Evolutionary conservation across 768 basidiomycete species (phyloP).

Genomic region (Filobasidium wieringae): DNA sequence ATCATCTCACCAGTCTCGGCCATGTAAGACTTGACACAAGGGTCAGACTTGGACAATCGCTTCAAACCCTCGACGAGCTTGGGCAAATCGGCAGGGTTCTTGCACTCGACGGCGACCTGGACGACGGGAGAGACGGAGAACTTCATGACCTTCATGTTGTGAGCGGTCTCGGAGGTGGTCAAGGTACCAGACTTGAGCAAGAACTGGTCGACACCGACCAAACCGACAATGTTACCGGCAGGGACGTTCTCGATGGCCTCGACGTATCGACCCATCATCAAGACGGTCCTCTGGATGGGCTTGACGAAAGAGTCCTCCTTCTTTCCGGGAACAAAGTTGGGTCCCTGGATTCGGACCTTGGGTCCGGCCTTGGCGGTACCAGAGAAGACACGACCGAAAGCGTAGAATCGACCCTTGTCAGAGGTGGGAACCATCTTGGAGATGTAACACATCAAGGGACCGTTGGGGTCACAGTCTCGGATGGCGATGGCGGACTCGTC

Average conservation of each 20-base stretch:
- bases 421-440: conserved; percentile 99
- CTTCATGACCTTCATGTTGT: conserved; percentile 99
- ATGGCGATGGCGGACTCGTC: conserved; percentile 98
- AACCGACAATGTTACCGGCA: conserved; percentile 94
- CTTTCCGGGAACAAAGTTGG: conserved; percentile 96
- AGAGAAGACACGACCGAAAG: conserved; percentile 99
- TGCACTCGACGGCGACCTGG: conserved; percentile 97
- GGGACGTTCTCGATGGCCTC: conserved; percentile 99
- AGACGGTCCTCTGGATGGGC: conserved; percentile 93
- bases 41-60: conserved; percentile 98
- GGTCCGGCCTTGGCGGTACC: conserved; percentile 94
- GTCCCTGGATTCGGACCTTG: conserved; percentile 98
- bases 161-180: conserved; percentile 93
- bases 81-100: conserved; percentile 97
- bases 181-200: conserved; percentile 97
- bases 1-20: conserved; percentile 90
- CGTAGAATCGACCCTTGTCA: conserved; percentile 99
- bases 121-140: conserved; percentile 99
- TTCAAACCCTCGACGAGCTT: conserved; percentile 99
- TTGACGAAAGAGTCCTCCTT: conserved; percentile 97
- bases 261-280: conserved; percentile 99
- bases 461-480: conserved; percentile 93
- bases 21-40: conserved; percentile 95
- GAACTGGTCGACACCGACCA: conserved; percentile 99
- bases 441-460: conserved; percentile 91